Base-by-base conservation (phyloP, 2,329 filamentous ascomycete species). In the Chrysoporthe austroafricana region DNA sequence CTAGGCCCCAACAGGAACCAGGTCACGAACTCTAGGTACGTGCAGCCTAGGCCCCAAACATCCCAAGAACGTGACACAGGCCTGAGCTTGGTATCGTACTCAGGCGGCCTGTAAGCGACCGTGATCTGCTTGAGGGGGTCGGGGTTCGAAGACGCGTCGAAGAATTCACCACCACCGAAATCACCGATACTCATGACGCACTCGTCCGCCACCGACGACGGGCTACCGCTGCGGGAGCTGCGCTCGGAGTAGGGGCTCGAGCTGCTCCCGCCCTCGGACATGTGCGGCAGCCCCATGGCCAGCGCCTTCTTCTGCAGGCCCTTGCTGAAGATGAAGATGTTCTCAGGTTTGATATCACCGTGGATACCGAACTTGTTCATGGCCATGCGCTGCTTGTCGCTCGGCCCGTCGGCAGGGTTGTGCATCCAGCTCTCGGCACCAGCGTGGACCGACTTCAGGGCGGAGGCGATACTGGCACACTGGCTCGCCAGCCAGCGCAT, bases 1-100 rank as follows among this genome's bases (percentile, higher is more conserved):
- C 46, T 44, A 3, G 64, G 64, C 4, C 69, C 69, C 16, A 69
- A 18, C 18, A 70, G 58, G 52, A 70, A 70, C 73, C 72, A 73
- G 1, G 68, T 72, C 1, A 70, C 46, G 32, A 73, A 71, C 64
- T 74, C 73, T 0, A 74, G 63, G n/a, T 68, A 74, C 0, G 73
- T 67, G 64, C 72, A 74, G 1, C 70, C 73, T 11, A 74, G 68
- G 50, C 71, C 70, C 73, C 73, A 74, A 6, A 74, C 66, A 36
- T 74, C 73, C 69, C 69, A 70, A n/a, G 69, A 70, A 50, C 66
- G 69, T n/a, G 69, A 70, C 48, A 70, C 64, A n/a, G 69, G 69
- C 62, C 68, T 59, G 21, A 66, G 60, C 62, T 70, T 70, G 6
- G 69, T 70, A 60, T 70, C 69, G 39, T 70, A 64, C 39, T 70